These are phyloP conservation scores for Trametes versicolor DNA, from an alignment of 1,284 basidiomycete genomes.

Conservation along the genomic window DNA sequence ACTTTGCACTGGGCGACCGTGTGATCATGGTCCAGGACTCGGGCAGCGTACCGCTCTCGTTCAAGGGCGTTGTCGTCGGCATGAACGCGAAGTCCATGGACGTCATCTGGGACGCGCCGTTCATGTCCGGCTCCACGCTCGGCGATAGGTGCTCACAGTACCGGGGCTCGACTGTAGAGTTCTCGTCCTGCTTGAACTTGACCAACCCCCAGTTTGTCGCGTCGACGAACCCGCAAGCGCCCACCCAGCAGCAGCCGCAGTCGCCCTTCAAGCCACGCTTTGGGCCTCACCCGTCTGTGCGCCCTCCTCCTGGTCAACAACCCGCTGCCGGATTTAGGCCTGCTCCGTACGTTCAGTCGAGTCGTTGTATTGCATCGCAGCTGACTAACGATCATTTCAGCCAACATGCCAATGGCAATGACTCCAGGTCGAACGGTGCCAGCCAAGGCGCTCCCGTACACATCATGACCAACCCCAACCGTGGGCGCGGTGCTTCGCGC, in stretches of 20 bases:
- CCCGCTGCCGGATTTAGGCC: constrained; percentile 70
- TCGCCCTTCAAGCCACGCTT: constrained; percentile 71
- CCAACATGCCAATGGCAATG: constrained; percentile 27
- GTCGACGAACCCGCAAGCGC: constrained; percentile 66
- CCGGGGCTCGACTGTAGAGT: constrained; percentile 86
- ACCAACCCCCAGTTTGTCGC: constrained; percentile 84
- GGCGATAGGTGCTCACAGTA: constrained; percentile 93
- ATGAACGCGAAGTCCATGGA: constrained; percentile 90
- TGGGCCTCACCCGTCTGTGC: constrained; percentile 71
- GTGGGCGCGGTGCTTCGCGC: constrained; percentile 53
- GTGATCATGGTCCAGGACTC: constrained; percentile 97
- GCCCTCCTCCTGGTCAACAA: constrained; percentile 59
- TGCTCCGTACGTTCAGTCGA: constrained; percentile 47
- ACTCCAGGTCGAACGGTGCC: constrained; percentile 3
- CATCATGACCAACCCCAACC: constrained; percentile 77
- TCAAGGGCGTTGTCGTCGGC: constrained; percentile 95
- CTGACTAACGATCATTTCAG: constrained; percentile 27
- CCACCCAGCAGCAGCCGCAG: constrained; percentile 51
- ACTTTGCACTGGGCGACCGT: constrained; percentile 93
- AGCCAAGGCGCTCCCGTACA: constrained; percentile 47
- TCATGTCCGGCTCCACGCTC: constrained; percentile 92
- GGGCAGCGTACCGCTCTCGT: constrained; percentile 91
- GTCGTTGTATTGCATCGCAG: constrained; percentile 7
- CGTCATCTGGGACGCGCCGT: constrained; percentile 96
- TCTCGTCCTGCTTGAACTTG: constrained; percentile 88